These are phyloP conservation scores for Lizanozyma gosingica DNA, from an alignment of 1,139 yeast genomes.

Conservation along the genomic window DNA sequence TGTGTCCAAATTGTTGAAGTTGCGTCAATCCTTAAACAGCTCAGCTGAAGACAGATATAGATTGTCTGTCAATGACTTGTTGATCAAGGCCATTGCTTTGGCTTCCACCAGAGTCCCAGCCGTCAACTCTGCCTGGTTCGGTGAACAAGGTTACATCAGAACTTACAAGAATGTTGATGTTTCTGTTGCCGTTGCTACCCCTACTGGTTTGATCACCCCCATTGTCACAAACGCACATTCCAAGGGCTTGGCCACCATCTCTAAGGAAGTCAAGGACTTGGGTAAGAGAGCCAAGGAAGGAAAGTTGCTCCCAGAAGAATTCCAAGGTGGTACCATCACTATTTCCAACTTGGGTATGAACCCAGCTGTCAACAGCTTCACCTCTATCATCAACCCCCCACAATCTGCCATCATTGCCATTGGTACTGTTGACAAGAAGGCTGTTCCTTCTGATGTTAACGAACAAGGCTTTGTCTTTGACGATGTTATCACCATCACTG, in stretches of 20 bases:
- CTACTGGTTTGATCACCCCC: slow-evolving; percentile 95
- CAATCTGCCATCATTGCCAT: slow-evolving; percentile 90
- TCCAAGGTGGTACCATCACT: slow-evolving; percentile 98
- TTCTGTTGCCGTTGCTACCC: slow-evolving; percentile 97
- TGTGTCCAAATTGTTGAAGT: slow-evolving; percentile 82
- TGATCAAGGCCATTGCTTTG: slow-evolving; percentile 87
- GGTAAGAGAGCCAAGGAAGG: slow-evolving; percentile 95
- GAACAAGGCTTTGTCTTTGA: slow-evolving; percentile 91
- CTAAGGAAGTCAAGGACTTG: slow-evolving; percentile 78
- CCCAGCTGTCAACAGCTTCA: slow-evolving; percentile 83
- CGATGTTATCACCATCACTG: slow-evolving; percentile 84
- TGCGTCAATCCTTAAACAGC: slow-evolving; percentile 84
- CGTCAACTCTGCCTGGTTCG: slow-evolving; percentile 92
- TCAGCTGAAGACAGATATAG: slow-evolving; percentile 81
- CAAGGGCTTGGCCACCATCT: slow-evolving; percentile 78
- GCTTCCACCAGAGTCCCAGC: slow-evolving; percentile 90
- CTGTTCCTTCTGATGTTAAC: slow-evolving; percentile 85
- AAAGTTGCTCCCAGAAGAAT: slow-evolving; percentile 90
- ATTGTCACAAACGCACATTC: slow-evolving; percentile 81
- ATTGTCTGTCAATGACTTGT: slow-evolving; percentile 87
- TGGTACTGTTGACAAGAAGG: slow-evolving; percentile 87
- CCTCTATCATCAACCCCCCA: slow-evolving; percentile 97
- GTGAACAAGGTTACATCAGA: slow-evolving; percentile 81
- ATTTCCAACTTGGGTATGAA: slow-evolving; percentile 99
- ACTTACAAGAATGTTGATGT: slow-evolving; percentile 89